These are phyloP conservation scores for Lignosus rhinocerotis DNA, from an alignment of 1,284 basidiomycete genomes.

Conservation along the genomic window DNA sequence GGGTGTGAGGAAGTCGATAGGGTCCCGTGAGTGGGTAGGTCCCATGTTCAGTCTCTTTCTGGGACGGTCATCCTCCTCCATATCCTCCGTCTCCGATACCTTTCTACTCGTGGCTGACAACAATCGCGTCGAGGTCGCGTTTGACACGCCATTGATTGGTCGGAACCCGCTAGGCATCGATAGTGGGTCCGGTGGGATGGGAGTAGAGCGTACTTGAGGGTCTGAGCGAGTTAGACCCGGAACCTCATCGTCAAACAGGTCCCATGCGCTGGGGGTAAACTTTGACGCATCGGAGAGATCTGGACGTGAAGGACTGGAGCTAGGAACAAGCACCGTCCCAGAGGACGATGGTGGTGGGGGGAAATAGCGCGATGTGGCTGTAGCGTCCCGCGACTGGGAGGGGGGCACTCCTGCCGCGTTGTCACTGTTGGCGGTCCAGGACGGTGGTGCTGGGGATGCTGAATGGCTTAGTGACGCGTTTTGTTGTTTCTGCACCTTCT, in stretches of 20 bases:
- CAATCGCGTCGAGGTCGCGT: constrained; percentile 52
- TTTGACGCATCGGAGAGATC: constrained; percentile 44
- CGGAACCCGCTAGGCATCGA: constrained; percentile 61
- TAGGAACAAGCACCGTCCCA: constrained; percentile 68
- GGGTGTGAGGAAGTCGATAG: constrained; percentile 46
- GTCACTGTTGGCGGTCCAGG: constrained; percentile 19
- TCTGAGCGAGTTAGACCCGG: constrained; percentile 39
- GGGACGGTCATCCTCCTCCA: constrained; percentile 59
- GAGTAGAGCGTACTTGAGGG: constrained; percentile 36
- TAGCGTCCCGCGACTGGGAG: constrained; percentile 58
- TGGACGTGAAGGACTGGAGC: constrained; percentile 61
- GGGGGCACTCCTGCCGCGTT: constrained; percentile 36
- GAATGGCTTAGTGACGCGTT: constrained; percentile 35
- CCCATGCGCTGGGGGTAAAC: constrained; percentile 38
- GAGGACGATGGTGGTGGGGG: constrained; percentile 37
- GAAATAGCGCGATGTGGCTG: constrained; percentile 47
- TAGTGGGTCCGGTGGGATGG: constrained; percentile 52
- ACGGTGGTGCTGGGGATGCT: constrained; percentile 30
- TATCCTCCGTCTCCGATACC: constrained; percentile 38
- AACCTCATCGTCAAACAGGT: constrained; percentile 39
- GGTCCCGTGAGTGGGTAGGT: constrained; percentile 36
- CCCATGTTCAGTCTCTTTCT: constrained; percentile 67
- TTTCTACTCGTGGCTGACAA: constrained; percentile 36
- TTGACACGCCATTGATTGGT: constrained; percentile 38
- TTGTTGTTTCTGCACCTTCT: constrained; percentile 46